phyloP scores from a whole-genome alignment of 177 flowering plant genomes.

The Telopea speciosissima region DNA sequence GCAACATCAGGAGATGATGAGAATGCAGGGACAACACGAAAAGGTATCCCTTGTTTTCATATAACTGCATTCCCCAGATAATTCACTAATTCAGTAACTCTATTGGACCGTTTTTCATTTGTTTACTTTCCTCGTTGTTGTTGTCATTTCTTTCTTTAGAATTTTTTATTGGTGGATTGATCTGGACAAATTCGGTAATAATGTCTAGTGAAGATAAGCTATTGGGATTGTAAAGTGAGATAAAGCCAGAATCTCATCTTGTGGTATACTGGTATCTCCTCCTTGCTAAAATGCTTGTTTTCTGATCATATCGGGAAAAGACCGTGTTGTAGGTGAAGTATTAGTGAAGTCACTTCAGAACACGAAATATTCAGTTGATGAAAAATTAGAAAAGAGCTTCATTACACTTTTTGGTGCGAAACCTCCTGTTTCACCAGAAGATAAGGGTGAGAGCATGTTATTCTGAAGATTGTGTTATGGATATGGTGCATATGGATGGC shows the following conservation, averaged over 20 bases:
- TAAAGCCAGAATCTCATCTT: not conserved
- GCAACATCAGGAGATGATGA: no score
- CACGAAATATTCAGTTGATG: no score
- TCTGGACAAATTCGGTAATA: no score
- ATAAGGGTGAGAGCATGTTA: constrained; percentile 19
- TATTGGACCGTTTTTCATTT: no score
- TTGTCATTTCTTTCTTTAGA: no score
- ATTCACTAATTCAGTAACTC: no score
- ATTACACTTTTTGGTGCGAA: constrained; percentile 45
- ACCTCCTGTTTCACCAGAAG: constrained; percentile 31
- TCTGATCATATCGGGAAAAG: constrained; percentile 42
- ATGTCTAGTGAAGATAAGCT: no score
- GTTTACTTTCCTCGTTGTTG: no score
- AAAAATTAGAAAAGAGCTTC: no score
- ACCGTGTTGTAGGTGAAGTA: constrained; percentile 65
- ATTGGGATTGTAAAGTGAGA: no score
- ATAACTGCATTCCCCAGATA: not conserved
- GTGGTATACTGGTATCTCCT: not conserved
- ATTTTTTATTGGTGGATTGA: no score
- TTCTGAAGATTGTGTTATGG: constrained; percentile 1
- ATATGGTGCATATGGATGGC: constrained; percentile 11
- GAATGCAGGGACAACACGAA: constrained; percentile 24
- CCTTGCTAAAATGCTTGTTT: constrained; percentile 3
- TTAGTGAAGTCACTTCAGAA: constrained; percentile 75
- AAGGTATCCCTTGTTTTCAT: constrained; percentile 32